Conservation (phyloP, 2,329 filamentous ascomycete genomes). For the Venturia carpophila region DNA sequence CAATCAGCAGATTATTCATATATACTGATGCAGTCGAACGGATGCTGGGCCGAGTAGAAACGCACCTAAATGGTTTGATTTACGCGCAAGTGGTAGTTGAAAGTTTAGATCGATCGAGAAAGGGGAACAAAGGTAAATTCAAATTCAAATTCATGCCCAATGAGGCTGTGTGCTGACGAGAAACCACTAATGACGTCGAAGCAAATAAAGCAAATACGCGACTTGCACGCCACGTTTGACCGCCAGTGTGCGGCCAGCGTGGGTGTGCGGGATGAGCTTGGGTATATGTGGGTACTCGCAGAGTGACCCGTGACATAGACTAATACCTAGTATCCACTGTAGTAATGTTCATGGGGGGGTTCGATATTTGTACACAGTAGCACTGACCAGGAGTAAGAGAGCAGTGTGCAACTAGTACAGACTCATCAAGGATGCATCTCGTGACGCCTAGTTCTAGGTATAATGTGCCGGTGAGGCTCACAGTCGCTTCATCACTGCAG, state of each 20-base stretch:
- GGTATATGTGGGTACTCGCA: neutral
- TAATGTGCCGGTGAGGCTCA: no score
- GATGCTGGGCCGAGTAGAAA: slow-evolving; percentile 3
- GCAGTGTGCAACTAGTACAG: no score
- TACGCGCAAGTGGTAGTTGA: neutral
- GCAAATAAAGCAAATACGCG: neutral
- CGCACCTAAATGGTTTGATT: neutral
- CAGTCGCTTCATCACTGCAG: no score
- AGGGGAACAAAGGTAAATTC: neutral
- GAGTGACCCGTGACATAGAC: neutral
- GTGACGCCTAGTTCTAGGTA: no score
- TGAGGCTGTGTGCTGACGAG: neutral
- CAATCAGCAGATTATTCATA: slow-evolving; percentile 1
- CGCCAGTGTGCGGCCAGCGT: neutral
- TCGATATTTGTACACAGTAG: neutral
- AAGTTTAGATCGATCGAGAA: neutral
- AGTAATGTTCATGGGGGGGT: no score
- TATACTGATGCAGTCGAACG: neutral
- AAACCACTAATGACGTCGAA: neutral
- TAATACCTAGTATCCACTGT: no score
- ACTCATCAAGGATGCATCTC: no score
- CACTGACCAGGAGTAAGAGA: neutral
- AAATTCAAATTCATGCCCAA: neutral
- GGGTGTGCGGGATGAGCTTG: neutral
- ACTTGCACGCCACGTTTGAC: neutral